Percentiles rank a stretch among this genome's conserved stretches.
Conservation (phyloP, 495 filamentous ascomycete species). For the Xylaria curta region DNA sequence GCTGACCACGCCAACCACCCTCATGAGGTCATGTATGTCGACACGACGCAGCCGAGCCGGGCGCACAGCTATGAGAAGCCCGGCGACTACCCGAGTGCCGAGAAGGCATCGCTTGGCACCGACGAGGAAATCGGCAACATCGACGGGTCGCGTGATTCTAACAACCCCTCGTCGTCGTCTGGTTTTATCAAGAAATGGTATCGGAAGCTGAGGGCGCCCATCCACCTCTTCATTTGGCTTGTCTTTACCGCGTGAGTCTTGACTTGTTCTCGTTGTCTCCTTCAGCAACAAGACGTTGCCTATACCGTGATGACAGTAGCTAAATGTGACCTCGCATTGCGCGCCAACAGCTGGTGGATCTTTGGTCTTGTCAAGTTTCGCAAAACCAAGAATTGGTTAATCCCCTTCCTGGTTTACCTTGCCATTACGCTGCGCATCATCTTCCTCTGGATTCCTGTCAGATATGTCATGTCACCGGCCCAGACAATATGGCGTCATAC, state of each 20-base stretch:
- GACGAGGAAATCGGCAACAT: constrained; percentile 50
- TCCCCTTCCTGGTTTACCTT: constrained; percentile 84
- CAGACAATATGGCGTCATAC: constrained; percentile 70
- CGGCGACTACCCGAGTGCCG: constrained; percentile 42
- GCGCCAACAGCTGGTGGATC: constrained; percentile 79
- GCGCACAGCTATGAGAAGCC: constrained; percentile 43
- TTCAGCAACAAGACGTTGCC: constrained; percentile 25
- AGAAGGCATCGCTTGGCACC: constrained; percentile 38
- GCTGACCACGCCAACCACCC: constrained; percentile 51
- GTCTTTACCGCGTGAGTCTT: constrained; percentile 44
- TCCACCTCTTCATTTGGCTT: constrained; percentile 39
- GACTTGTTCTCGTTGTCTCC: constrained; percentile 14
- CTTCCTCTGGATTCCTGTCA: constrained; percentile 73
- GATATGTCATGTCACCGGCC: constrained; percentile 68
- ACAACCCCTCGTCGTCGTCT: constrained; percentile 7
- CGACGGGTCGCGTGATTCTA: constrained; percentile 27
- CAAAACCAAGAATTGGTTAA: constrained; percentile 78
- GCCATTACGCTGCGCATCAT: constrained; percentile 74
- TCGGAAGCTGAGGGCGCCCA: constrained; percentile 28
- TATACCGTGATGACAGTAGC: constrained; percentile 22
- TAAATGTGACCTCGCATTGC: constrained; percentile 14
- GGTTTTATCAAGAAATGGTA: constrained; percentile 27
- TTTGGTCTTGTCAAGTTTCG: constrained; percentile 76
- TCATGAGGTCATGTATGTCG: constrained; percentile 58
- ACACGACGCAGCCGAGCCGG: constrained; percentile 35